Evolutionary conservation across 768 basidiomycete species (phyloP).

Genomic region (Cystobasidium ongulense): DNA sequence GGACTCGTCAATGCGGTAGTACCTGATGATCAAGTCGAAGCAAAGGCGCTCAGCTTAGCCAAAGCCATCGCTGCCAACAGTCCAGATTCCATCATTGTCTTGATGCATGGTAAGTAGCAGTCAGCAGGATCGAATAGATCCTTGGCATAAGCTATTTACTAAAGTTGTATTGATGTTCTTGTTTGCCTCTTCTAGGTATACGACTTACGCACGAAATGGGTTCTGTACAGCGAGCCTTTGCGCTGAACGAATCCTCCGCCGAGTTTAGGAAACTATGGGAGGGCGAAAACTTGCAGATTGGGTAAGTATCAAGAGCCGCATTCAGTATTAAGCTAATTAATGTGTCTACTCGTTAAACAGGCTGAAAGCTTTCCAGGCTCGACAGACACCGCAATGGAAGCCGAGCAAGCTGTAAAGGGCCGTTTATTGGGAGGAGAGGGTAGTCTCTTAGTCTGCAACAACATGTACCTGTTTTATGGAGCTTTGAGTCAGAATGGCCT

Average conservation of each 20-base stretch:
- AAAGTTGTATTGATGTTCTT: no score
- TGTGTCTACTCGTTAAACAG: not conserved
- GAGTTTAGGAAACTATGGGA: slow-evolving; percentile 55
- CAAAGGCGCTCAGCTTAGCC: slow-evolving; percentile 52
- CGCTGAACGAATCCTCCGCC: slow-evolving; percentile 43
- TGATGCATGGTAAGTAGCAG: slow-evolving; percentile 16
- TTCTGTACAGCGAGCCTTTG: slow-evolving; percentile 8
- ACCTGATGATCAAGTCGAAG: slow-evolving; percentile 53
- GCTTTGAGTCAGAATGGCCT: not conserved
- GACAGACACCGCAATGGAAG: slow-evolving; percentile 3
- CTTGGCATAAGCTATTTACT: not conserved
- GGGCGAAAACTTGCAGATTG: slow-evolving; percentile 63
- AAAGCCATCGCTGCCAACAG: slow-evolving; percentile 23
- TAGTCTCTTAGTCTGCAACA: no score
- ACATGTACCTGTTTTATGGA: not conserved
- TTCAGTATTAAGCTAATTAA: not conserved
- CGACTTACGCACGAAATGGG: not conserved
- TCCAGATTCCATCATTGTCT: slow-evolving; percentile 16
- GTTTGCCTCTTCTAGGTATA: not conserved
- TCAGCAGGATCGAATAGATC: not conserved
- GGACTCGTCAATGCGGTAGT: slow-evolving; percentile 69
- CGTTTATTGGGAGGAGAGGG: not conserved
- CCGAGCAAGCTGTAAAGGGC: not conserved
- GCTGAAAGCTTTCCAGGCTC: slow-evolving; percentile 12
- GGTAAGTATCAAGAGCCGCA: slow-evolving; percentile 32